Base-by-base conservation (phyloP, 495 filamentous ascomycete species). In the Terfezia boudieri region DNA sequence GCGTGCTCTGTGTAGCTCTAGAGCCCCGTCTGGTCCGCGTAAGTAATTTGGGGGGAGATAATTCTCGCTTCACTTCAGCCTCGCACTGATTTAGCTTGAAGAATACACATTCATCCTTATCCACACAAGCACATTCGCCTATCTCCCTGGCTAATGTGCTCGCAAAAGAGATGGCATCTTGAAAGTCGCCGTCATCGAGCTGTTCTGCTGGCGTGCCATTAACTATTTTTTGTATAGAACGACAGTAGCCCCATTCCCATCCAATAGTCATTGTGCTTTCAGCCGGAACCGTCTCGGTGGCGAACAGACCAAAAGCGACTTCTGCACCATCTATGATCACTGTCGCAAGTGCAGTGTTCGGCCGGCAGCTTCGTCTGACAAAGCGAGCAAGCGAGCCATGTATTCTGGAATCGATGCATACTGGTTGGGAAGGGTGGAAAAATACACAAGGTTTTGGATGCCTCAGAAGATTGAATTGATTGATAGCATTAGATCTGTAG, bases 291-390 rank as follows among this genome's bases (percentile, higher is more conserved):
- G 43, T 79, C 73, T 51, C 79, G 71, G 59, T 82, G 82, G 55
- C 84, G 84, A 54, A 92, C 74, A 56, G 92, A 77, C 73, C 88
- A 94, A 67, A 94, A 90, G 62, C 84, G 82, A 68, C 84, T 92
- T 61, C 38, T 22, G 86, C 79, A 0, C 75, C 74, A 12, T 74
- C 74, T 48, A 81, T 79, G 4, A 81, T 82, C 43, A 95, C 75
- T 0, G 86, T 88, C 55, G 84, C 86, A 67, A 98, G 73, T 8
- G 69, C 70, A 22, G 87, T 73, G 61, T 95, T 98, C 2, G 90
- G 83, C 51, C 73, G 76, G 67, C 90, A 98, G 61, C 90, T 95
- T 51, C 89, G 76, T 37, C 90, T 76, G 17, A 86, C 76, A 64
- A 86, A 95, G 35, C 90, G 82, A 50, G 87, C 78, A 14, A 77